These are phyloP conservation scores for Populus simonii DNA, from an alignment of 345 rosid species.

Conservation along the genomic window DNA sequence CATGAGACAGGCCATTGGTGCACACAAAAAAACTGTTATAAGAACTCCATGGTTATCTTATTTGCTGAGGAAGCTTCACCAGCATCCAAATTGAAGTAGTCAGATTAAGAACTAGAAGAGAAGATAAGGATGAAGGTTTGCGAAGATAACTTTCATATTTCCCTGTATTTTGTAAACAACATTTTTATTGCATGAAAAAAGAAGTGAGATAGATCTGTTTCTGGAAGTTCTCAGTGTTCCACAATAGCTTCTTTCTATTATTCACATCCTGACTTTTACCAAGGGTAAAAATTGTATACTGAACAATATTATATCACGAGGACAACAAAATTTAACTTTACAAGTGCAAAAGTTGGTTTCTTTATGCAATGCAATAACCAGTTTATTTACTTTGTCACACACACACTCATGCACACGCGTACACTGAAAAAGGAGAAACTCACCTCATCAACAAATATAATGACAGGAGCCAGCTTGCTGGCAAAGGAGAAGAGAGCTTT, in stretches of 20 bases:
- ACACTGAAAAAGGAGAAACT: constrained; percentile 10
- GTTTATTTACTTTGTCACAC: not conserved
- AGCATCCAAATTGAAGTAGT: not conserved
- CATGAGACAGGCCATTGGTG: not conserved
- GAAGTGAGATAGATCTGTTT: not conserved
- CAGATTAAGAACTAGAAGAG: not conserved
- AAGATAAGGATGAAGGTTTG: not conserved
- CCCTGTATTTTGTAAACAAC: not conserved
- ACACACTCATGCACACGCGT: not conserved
- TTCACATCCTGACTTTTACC: not conserved
- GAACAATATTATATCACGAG: not conserved
- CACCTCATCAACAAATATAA: constrained; percentile 98
- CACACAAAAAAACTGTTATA: not conserved
- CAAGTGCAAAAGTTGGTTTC: not conserved
- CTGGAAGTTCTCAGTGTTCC: not conserved
- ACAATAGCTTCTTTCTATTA: not conserved
- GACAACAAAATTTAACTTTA: not conserved
- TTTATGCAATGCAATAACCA: not conserved
- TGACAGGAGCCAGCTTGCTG: constrained; percentile 83
- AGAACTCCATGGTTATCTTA: not conserved
- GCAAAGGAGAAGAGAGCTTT: constrained; percentile 96
- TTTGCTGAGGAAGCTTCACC: not conserved
- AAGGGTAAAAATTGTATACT: not conserved
- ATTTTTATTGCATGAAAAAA: not conserved
- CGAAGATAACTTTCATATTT: not conserved